Evolutionary conservation across 177 flowering plant species (phyloP).

Genomic region (Tripterygium wilfordii): DNA sequence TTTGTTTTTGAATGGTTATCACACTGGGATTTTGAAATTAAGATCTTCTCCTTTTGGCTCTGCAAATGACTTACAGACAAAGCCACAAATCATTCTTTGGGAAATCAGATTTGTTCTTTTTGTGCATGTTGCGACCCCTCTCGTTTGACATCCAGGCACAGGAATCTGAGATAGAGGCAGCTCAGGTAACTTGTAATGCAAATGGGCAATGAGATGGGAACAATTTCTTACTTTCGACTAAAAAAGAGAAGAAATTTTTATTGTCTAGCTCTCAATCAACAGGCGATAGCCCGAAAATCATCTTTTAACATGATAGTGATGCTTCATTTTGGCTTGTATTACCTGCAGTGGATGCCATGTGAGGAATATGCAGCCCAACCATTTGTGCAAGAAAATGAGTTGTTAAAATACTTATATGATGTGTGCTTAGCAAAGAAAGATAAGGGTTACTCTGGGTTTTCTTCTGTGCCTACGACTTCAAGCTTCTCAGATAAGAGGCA

Average conservation of each 20-base stretch:
- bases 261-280: too few relatives aligned
- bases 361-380: slow-evolving; percentile 35
- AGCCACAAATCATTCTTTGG: slow-evolving; percentile 33
- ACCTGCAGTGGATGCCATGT: slow-evolving; percentile 43
- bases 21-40: neutral
- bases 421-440: slow-evolving; percentile 23
- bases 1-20: too few relatives aligned
- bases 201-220: too few relatives aligned
- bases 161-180: slow-evolving; percentile 36
- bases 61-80: slow-evolving; percentile 26
- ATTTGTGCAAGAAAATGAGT: slow-evolving; percentile 17
- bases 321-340: neutral
- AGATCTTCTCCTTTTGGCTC: neutral
- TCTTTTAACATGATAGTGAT: neutral
- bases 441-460: slow-evolving; percentile 24
- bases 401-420: slow-evolving; percentile 20
- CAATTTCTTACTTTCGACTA: too few relatives aligned
- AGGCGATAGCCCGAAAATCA: too few relatives aligned
- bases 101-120: slow-evolving; percentile 41
- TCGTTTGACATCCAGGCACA: slow-evolving; percentile 35
- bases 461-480: slow-evolving; percentile 14
- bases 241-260: too few relatives aligned
- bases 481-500: slow-evolving; percentile 7
- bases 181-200: slow-evolving; percentile 26
- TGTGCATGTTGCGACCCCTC: slow-evolving; percentile 35